Evolutionary conservation across 1,139 yeast genomes (phyloP), one percentile per base, ranked within the genome.

Genomic region (Lodderomyces jiufengensis): DNA sequence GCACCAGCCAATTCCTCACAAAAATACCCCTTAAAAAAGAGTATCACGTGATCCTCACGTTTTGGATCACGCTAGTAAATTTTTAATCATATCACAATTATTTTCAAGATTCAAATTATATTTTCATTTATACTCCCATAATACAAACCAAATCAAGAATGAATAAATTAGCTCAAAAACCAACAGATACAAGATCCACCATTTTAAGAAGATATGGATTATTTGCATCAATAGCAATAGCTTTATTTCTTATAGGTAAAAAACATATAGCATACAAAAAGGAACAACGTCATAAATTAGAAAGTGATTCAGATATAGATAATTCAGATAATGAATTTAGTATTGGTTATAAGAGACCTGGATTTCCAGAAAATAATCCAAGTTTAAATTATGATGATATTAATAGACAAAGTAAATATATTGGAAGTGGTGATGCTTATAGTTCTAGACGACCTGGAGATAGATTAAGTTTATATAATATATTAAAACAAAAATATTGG

Each of bases 391-490:
- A 53, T 35, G 61, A 54, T 21, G 35, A 32, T 32, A 15, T 13
- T 10, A 11, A 11, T 9, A 59, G 88, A 43, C 76, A 76, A 42
- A 76, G 82, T 38, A 76, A 73, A 48, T 84, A 71, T 50, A 84
- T 79, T 45, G 90, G 87, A 5, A 69, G 80, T 1, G 86, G 86
- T 1, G 61, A 63, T 32, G 73, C 85, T 32, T 80, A 79, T 62
- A 45, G 73, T 59, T 63, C 76, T 24, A 57, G 80, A 42, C 66
- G 65, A 38, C 64, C 67, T 9, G 78, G 78, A 10, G 78, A 69
- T 41, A 52, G 69, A 36, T 58, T 69, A 32, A 55, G 67, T 9
- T 51, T 66, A 51, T 60, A 57, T 49, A 52, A 58, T 25, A 47
- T 65, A 9, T 53, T 66, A 35, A 57, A 54, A 33, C 39, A 49